phyloP scores from a whole-genome alignment of 1,284 basidiomycete species.

The Trichosporon sp. region DNA sequence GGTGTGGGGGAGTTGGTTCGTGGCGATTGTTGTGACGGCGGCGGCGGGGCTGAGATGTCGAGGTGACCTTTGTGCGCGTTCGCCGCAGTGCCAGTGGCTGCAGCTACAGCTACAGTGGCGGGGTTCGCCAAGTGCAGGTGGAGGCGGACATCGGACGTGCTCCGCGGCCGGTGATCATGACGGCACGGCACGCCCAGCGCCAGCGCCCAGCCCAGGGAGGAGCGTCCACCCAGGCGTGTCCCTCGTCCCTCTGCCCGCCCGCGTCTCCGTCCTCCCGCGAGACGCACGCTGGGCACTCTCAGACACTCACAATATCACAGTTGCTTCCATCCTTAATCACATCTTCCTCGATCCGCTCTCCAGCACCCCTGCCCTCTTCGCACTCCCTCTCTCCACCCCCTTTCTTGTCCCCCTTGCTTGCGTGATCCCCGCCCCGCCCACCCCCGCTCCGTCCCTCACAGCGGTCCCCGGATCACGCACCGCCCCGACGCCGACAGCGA shows the following conservation, averaged over 20 bases:
- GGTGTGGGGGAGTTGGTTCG: neutral
- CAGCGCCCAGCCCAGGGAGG: too few species aligned
- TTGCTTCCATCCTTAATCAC: neutral
- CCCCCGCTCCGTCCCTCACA: neutral
- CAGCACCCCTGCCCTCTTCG: neutral
- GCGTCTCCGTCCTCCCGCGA: neutral
- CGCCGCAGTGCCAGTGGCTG: neutral
- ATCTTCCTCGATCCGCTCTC: neutral
- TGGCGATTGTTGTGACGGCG: neutral
- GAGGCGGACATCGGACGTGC: neutral
- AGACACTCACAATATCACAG: neutral
- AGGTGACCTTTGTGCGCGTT: neutral
- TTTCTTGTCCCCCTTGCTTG: neutral
- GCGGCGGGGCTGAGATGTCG: neutral
- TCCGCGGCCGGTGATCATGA: neutral
- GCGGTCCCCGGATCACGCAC: neutral
- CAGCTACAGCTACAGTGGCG: neutral
- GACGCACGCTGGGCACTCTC: neutral
- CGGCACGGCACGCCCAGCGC: neutral
- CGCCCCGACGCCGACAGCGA: too few species aligned
- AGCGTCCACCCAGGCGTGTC: neutral
- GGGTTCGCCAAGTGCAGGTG: neutral
- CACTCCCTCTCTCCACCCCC: neutral
- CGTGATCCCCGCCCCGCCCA: neutral
- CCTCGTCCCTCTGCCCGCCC: neutral